A percentile compares a stretch with the other conserved stretches of the same genome.
Conservation (phyloP, 805 yeast genomes). For the Saccharomyces mikatae region DNA sequence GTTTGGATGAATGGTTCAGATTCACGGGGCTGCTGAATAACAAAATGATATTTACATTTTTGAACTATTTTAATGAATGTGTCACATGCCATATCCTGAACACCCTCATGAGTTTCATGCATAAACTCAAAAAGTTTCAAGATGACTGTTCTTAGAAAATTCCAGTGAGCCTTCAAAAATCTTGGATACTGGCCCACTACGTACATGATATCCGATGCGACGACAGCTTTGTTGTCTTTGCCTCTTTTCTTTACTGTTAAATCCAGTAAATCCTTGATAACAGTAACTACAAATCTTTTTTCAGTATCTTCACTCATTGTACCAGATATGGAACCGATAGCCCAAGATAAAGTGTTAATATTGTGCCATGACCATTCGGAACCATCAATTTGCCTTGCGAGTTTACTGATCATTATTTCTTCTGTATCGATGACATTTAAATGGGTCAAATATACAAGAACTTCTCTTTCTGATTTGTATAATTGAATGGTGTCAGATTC, state of each 20-base stretch:
- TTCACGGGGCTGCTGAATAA: conserved; percentile 78
- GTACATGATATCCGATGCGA: conserved; percentile 99
- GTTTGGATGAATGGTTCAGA: conserved; percentile 85
- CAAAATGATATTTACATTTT: conserved; percentile 93
- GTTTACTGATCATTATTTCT: conserved; percentile 83
- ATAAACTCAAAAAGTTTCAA: conserved; percentile 93
- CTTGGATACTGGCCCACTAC: conserved; percentile 99
- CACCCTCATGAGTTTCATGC: conserved; percentile 99
- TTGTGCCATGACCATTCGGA: conserved; percentile 99
- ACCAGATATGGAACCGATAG: conserved; percentile 97
- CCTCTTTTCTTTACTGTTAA: conserved; percentile 95
- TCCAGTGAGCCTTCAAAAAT: conserved; percentile 96
- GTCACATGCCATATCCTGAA: conserved; percentile 99
- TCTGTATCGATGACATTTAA: conserved; percentile 92
- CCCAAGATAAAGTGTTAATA: conserved; percentile 97
- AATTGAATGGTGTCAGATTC: conserved; percentile 95
- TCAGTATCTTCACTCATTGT: conserved; percentile 98
- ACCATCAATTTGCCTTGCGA: conserved; percentile 89
- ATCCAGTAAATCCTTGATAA: conserved; percentile 83
- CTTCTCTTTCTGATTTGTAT: conserved; percentile 93
- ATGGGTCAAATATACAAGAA: conserved; percentile 89
- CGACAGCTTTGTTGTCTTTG: conserved; percentile 96
- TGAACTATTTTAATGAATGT: conserved; percentile 92
- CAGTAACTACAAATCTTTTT: conserved; percentile 85
- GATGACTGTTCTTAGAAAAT: conserved; percentile 89